Base-by-base conservation (phyloP, 2,329 filamentous ascomycete genomes). In the Ascochyta fabae region DNA sequence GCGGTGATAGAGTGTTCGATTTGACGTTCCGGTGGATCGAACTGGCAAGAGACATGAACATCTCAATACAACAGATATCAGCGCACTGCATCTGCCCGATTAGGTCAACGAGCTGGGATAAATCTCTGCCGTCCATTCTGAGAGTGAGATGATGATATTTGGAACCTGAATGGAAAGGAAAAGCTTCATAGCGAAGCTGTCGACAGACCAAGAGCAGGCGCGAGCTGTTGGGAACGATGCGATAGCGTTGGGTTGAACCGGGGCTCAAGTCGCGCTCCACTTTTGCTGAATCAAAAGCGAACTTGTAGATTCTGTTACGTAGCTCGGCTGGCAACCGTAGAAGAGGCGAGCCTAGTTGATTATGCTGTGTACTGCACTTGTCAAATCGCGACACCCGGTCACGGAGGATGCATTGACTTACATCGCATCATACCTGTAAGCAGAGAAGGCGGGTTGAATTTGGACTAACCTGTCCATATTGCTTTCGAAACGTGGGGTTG, bases 241-340 rank as follows among this genome's bases (percentile, higher is more conserved):
- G 22, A 27, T 52, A 45, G 6, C 35, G 26, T 16, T 27, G 31
- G 33, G 41, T 6, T 34, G 41, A 33, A 6, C 9, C 16, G 5
- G 41, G 3, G 15, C 27, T n/a, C 22, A 40, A 19, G 27, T 34
- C 34, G 8, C 26, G 48, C 27, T 34, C 13, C 7, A 34, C 6
- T 13, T 13, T 15, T 5, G 31, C 31, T 34, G 31, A 34, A n/a
- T 16, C 34, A 7, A 45, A 45, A 4, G 9, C 15, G 19, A 40
- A 42, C 12, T 38, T 19, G 19, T 50, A 61, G 41, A 61, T 59
- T 16, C 10, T 39, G 40, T 56, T 56, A 13, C 58, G 48, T 3
- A 61, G 19, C 36, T 61, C 58, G 9, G 50, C 40, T n/a, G 55
- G 55, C 1, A 61, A 9, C 10, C 45, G 54, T 3, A 61, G 48